A percentile compares a stretch with the other conserved stretches of the same genome.
Conservation (phyloP, 2,329 filamentous ascomycete genomes). For the Madurella mycetomatis region DNA sequence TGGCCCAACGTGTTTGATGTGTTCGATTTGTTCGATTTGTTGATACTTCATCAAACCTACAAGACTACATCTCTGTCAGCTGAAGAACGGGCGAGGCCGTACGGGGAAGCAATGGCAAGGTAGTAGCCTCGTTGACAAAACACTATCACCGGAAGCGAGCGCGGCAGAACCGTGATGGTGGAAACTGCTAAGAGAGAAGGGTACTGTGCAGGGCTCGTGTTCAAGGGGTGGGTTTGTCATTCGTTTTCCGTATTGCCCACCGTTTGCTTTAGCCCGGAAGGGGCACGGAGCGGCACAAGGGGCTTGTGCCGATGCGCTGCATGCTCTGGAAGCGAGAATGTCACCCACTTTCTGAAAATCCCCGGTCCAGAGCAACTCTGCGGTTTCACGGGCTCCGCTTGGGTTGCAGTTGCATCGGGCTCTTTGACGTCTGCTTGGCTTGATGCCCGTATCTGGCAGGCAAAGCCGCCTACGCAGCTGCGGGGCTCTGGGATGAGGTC, state of each 20-base stretch:
- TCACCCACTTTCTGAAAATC: background rate
- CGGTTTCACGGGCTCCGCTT: background rate
- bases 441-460: background rate
- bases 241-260: background rate
- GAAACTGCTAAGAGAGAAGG: background rate
- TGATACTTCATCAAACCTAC: too few relatives aligned
- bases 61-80: too few relatives aligned
- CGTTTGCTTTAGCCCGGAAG: background rate
- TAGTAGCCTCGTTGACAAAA: background rate
- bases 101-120: background rate
- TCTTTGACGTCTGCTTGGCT: background rate
- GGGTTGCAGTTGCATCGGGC: too few relatives aligned
- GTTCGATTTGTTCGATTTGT: too few relatives aligned
- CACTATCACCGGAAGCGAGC: constrained; percentile 3
- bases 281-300: background rate
- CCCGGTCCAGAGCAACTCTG: background rate
- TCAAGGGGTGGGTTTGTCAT: background rate
- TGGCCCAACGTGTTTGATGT: too few relatives aligned
- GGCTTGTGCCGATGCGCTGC: background rate
- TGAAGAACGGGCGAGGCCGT: too few relatives aligned
- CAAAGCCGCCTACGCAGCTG: background rate
- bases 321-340: background rate
- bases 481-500: background rate
- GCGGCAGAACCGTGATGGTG: constrained; percentile 12
- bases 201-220: background rate